Conservation (phyloP, 73 alveolate genomes). For the Tetrahymena malaccensis region DNA sequence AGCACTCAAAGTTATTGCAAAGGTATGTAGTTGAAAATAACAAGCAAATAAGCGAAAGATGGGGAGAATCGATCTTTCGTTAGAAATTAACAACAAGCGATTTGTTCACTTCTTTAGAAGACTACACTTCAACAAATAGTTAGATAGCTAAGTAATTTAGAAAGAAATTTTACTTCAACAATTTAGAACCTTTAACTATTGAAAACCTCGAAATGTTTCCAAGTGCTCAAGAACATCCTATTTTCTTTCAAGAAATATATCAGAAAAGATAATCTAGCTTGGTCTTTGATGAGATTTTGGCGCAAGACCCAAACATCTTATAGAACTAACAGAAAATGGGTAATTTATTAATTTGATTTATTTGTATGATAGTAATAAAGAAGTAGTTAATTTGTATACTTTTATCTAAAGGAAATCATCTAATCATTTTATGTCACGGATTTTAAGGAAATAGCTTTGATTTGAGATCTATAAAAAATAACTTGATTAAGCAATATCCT, state of each 20-base stretch:
- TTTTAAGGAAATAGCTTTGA: constrained; percentile 95
- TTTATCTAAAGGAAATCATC: constrained; percentile 67
- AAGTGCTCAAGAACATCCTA: constrained; percentile 50
- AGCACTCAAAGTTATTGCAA: neutral
- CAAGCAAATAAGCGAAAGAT: constrained; percentile 45
- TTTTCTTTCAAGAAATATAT: constrained; percentile 61
- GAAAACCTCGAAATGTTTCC: constrained; percentile 56
- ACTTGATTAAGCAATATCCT: constrained; percentile 77
- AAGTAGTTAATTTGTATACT: no score
- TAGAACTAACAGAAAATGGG: neutral
- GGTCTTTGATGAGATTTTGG: neutral
- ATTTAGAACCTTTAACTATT: constrained; percentile 29
- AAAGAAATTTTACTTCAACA: constrained; percentile 39
- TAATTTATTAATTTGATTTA: no score
- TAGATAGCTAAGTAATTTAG: constrained; percentile 44
- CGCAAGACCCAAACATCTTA: neutral
- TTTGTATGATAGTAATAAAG: no score
- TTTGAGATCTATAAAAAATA: constrained; percentile 85
- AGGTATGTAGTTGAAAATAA: neutral
- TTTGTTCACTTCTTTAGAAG: constrained; percentile 47
- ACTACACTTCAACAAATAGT: constrained; percentile 33
- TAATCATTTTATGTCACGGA: constrained; percentile 94
- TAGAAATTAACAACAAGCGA: constrained; percentile 45
- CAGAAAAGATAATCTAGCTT: constrained; percentile 5
- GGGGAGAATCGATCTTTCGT: constrained; percentile 62